phyloP scores from a whole-genome alignment of 345 rosid species.

The Citrus glauca region DNA sequence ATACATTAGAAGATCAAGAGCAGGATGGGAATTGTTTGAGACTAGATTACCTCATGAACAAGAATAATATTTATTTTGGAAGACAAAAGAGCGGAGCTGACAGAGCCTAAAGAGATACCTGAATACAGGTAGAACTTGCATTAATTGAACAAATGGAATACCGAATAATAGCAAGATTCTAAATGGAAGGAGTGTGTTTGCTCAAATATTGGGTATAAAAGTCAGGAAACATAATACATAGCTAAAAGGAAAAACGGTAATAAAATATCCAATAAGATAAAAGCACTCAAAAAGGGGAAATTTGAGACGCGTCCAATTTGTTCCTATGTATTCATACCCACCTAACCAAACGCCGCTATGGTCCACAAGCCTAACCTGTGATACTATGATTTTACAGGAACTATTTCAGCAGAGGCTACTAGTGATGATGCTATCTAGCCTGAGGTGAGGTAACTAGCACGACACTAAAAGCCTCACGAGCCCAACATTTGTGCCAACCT shows the following conservation, averaged over 20 bases:
- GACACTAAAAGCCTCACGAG: background rate
- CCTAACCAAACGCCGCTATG: too few species aligned
- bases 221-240: background rate
- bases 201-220: background rate
- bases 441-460: background rate
- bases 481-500: background rate
- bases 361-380: background rate
- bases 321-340: background rate
- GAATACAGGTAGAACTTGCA: background rate
- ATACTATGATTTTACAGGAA: background rate
- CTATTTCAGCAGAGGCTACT: background rate
- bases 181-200: background rate
- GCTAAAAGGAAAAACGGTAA: background rate
- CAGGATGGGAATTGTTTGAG: background rate
- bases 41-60: background rate
- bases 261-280: background rate
- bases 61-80: background rate
- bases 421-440: background rate
- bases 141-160: background rate
- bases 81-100: background rate
- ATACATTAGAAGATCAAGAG: background rate
- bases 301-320: background rate
- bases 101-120: background rate
- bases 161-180: background rate
- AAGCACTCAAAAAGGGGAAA: background rate